Percentiles rank a stretch among this genome's conserved stretches.
Conservation (phyloP, 768 basidiomycete species). For the Dioszegia hungarica region DNA sequence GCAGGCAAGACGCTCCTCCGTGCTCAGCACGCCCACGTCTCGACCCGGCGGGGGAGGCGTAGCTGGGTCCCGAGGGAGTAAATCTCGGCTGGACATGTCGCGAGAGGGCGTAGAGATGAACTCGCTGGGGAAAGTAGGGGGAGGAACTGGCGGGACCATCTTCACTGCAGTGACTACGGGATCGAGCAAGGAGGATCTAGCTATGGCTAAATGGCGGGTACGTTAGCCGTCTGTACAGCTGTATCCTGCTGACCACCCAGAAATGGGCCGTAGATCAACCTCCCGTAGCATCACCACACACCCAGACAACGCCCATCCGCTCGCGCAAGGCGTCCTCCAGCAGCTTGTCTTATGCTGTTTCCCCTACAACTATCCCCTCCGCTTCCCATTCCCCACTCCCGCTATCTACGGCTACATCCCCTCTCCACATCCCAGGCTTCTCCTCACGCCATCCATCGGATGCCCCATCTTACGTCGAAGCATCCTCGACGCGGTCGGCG, state of each 20-base stretch:
- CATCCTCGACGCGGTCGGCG: not conserved
- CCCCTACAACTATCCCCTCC: not conserved
- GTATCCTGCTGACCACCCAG: constrained; percentile 9
- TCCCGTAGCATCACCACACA: not conserved
- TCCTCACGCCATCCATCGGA: not conserved
- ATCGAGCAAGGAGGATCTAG: constrained; percentile 26
- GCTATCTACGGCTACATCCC: not conserved
- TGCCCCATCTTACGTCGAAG: not conserved
- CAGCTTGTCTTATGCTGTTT: not conserved
- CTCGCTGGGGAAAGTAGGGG: not conserved
- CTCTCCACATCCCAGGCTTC: no score
- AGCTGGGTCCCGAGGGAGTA: no score
- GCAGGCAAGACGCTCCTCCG: not conserved
- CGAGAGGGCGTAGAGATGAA: constrained; percentile 5
- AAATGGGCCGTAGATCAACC: constrained; percentile 37
- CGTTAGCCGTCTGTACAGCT: constrained; percentile 1
- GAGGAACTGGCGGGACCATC: not conserved
- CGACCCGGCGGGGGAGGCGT: no score
- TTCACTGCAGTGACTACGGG: not conserved
- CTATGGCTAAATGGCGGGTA: constrained; percentile 40
- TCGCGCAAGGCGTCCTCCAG: not conserved
- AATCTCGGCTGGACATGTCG: not conserved
- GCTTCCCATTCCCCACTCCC: not conserved
- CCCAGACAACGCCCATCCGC: not conserved
- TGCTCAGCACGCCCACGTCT: no score